Conservation (phyloP, 441 rosid genomes). For the Mallotus repandus region DNA sequence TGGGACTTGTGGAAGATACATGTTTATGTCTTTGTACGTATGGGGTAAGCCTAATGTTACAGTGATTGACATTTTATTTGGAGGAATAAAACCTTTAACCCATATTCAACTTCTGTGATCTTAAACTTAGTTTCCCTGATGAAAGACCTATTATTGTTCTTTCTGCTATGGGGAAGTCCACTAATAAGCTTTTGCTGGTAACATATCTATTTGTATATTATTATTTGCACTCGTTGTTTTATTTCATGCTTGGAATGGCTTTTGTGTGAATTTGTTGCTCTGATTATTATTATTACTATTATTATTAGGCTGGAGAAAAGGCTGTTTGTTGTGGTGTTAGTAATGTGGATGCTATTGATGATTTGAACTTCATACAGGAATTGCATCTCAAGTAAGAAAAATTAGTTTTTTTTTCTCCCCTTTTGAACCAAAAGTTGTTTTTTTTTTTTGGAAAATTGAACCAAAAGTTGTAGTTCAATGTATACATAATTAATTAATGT, state of each 20-base stretch:
- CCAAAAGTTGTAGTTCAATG: conserved; percentile 9
- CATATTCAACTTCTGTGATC: conserved; percentile 15
- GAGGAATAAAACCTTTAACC: too few relatives aligned
- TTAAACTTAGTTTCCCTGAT: conserved; percentile 63
- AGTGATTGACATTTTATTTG: too few relatives aligned
- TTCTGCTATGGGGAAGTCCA: conserved; percentile 94
- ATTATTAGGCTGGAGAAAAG: conserved; percentile 81
- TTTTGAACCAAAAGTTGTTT: conserved; percentile 8
- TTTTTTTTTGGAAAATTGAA: too few relatives aligned
- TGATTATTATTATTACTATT: background rate
- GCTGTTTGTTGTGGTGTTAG: conserved; percentile 84
- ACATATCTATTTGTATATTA: background rate
- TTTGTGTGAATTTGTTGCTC: background rate
- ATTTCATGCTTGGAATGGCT: conserved; percentile 1
- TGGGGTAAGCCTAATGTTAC: too few relatives aligned
- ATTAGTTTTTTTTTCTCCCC: background rate
- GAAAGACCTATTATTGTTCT: conserved; percentile 85
- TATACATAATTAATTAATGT: background rate
- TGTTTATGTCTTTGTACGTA: too few relatives aligned
- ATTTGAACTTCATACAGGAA: conserved; percentile 61
- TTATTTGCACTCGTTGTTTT: background rate
- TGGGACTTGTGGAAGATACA: too few relatives aligned
- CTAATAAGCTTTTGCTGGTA: conserved; percentile 82
- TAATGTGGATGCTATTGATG: conserved; percentile 59
- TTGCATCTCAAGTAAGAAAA: conserved; percentile 56